Evolutionary conservation across 305 asterid species (phyloP).

Genomic region (Fraxinus greggii): DNA sequence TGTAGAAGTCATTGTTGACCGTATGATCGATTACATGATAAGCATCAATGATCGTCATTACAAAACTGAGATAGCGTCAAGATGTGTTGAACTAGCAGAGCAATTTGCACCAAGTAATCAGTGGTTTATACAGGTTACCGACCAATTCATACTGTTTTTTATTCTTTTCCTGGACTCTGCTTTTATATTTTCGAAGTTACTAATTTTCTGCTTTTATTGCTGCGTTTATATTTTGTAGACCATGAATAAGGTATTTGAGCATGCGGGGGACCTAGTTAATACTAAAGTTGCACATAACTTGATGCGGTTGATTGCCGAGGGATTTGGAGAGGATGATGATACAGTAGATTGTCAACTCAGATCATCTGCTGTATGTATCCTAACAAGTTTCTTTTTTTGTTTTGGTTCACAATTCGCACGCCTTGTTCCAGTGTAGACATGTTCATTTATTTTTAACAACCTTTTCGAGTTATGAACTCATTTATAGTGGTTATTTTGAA

Average conservation of each 20-base stretch:
- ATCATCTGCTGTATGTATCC: constrained; percentile 86
- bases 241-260: constrained; percentile 97
- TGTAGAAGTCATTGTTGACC: constrained; percentile 93
- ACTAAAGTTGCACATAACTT: constrained; percentile 87
- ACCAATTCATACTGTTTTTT: constrained; percentile 6
- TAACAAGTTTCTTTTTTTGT: constrained; percentile 7
- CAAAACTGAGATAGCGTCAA: constrained; percentile 96
- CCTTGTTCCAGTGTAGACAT: constrained; percentile 11
- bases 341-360: constrained; percentile 83
- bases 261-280: constrained; percentile 92
- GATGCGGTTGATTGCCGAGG: constrained; percentile 95
- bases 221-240: constrained; percentile 52
- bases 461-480: constrained; percentile 7
- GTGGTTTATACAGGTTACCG: constrained; percentile 92
- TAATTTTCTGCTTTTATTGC: constrained; percentile 24
- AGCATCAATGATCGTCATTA: constrained; percentile 82
- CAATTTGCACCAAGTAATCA: constrained; percentile 98
- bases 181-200: constrained; percentile 10
- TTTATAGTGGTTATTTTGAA: constrained; percentile 21
- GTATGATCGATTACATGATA: constrained; percentile 94
- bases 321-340: constrained; percentile 89
- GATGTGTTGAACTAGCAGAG: constrained; percentile 96
- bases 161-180: constrained; percentile 13
- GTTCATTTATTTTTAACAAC: background rate
- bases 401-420: background rate